Evolutionary conservation across 805 yeast species (phyloP).

Genomic region (Huiozyma naganishii): DNA sequence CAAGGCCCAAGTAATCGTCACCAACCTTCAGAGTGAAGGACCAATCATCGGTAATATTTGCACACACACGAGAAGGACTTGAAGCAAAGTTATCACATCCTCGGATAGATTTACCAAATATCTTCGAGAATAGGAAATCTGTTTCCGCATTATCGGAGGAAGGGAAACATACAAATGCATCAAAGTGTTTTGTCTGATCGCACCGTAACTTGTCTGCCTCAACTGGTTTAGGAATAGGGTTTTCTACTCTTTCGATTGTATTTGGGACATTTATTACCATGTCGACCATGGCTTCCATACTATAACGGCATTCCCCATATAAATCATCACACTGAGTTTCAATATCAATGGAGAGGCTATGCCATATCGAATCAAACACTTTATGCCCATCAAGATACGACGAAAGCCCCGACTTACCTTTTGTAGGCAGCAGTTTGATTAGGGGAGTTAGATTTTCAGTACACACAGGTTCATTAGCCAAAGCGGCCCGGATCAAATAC

Average conservation of each 20-base stretch:
- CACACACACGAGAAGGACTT: slow-evolving; percentile 29
- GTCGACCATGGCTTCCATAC: slow-evolving; percentile 57
- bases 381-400: slow-evolving; percentile 82
- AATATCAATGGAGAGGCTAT: slow-evolving; percentile 81
- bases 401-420: slow-evolving; percentile 82
- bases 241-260: slow-evolving; percentile 47
- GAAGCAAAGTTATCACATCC: slow-evolving; percentile 55
- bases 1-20: slow-evolving; percentile 24
- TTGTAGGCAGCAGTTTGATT: slow-evolving; percentile 78
- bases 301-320: slow-evolving; percentile 33
- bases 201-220: slow-evolving; percentile 65
- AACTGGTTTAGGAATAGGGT: slow-evolving; percentile 73
- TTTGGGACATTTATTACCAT: slow-evolving; percentile 63
- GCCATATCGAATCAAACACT: slow-evolving; percentile 88
- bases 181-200: slow-evolving; percentile 49
- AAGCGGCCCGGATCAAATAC: slow-evolving; percentile 66
- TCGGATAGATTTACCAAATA: slow-evolving; percentile 59
- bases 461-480: slow-evolving; percentile 92
- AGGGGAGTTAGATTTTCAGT: slow-evolving; percentile 95
- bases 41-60: slow-evolving; percentile 41
- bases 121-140: slow-evolving; percentile 44
- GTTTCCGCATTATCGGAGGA: slow-evolving; percentile 38
- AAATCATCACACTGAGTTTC: slow-evolving; percentile 39
- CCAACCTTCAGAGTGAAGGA: slow-evolving; percentile 25
- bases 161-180: slow-evolving; percentile 72